A percentile compares a stretch with the other conserved stretches of the same genome.
These are phyloP conservation scores for Dioscorea cayenensis DNA, from an alignment of 116 monocot genomes.

Conservation along the genomic window DNA sequence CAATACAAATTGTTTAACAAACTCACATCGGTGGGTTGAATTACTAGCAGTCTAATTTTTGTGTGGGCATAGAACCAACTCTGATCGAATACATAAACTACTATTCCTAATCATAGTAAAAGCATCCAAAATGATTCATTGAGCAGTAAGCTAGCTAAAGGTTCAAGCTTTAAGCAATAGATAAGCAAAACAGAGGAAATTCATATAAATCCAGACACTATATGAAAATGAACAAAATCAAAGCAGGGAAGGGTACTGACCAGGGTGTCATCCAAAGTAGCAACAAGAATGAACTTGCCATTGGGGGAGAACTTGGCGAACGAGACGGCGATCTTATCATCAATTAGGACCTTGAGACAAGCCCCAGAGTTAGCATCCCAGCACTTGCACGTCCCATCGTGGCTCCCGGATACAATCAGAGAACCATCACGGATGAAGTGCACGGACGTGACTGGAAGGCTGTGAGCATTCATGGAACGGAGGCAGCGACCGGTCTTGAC, in stretches of 20 bases:
- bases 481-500: conserved; percentile 48
- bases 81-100: no score
- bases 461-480: conserved; percentile 48
- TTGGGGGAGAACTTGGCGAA: conserved; percentile 96
- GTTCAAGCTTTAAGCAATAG: no score
- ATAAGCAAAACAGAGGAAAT: no score
- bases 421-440: conserved; percentile 75
- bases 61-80: no score
- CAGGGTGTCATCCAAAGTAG: conserved; percentile 68
- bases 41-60: no score
- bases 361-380: conserved; percentile 64
- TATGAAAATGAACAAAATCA: neutral
- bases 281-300: conserved; percentile 78
- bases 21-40: no score
- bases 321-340: conserved; percentile 66
- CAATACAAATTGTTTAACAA: no score
- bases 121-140: no score
- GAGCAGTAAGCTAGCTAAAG: no score
- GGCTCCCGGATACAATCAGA: conserved; percentile 71
- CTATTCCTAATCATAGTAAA: no score
- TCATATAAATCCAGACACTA: neutral
- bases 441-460: conserved; percentile 60
- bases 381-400: conserved; percentile 89
- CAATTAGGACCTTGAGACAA: conserved; percentile 67
- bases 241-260: conserved; percentile 12